Conservation (phyloP, 208 protist species). For the Entamoeba histolytica region DNA sequence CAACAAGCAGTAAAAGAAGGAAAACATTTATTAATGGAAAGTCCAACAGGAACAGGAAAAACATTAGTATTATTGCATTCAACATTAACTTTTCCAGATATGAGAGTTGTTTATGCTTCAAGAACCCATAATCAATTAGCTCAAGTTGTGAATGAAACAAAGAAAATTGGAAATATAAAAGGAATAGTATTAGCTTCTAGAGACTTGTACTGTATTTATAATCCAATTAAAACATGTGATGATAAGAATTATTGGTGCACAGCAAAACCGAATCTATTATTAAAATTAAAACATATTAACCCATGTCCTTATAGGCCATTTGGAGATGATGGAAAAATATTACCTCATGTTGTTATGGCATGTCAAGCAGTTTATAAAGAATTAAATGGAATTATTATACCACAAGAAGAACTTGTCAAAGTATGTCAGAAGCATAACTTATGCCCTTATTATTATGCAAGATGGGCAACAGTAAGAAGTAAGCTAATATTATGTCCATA, state of each 20-base stretch:
- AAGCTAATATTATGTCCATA: constrained; percentile 14
- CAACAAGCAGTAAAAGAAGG: neutral
- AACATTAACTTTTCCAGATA: neutral
- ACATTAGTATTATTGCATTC: neutral
- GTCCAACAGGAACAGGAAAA: constrained; percentile 16
- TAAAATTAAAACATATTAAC: neutral
- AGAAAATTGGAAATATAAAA: neutral
- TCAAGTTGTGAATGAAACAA: neutral
- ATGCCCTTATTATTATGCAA: constrained; percentile 13
- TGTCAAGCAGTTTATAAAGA: neutral
- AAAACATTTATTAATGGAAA: constrained; percentile 4
- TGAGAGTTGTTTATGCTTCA: neutral
- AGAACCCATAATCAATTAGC: constrained; percentile 3
- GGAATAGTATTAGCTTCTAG: neutral
- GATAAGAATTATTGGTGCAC: neutral
- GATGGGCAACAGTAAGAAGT: neutral
- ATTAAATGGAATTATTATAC: neutral
- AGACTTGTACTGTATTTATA: neutral
- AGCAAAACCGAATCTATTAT: neutral
- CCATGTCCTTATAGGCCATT: neutral
- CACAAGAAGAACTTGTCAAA: neutral
- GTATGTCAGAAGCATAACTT: neutral
- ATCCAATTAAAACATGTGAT: neutral
- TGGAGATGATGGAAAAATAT: neutral
- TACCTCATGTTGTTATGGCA: neutral